phyloP scores from a whole-genome alignment of 2,329 filamentous ascomycete genomes.

The Aotearoamyces nothofagi region DNA sequence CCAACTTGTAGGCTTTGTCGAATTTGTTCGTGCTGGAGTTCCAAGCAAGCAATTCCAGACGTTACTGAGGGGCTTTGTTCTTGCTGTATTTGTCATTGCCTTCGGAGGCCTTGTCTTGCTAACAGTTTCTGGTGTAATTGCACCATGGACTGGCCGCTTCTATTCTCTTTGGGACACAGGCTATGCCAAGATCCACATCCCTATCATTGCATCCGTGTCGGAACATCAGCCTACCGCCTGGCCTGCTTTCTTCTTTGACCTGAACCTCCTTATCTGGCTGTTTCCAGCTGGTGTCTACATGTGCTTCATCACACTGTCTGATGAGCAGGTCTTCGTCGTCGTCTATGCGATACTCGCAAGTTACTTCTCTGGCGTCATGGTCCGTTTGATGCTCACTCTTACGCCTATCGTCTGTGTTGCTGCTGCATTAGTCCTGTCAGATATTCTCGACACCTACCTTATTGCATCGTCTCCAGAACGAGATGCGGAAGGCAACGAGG shows the following conservation, averaged over 20 bases:
- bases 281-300: conserved; percentile 98
- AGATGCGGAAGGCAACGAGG: conserved; percentile 21
- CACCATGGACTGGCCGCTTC: conserved; percentile 95
- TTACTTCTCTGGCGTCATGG: conserved; percentile 99
- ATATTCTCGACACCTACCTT: conserved; percentile 79
- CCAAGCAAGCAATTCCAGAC: conserved; percentile 90
- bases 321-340: conserved; percentile 96
- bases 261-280: conserved; percentile 97
- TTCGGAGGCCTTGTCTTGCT: conserved; percentile 69
- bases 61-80: conserved; percentile 62
- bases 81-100: conserved; percentile 58
- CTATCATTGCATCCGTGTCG: conserved; percentile 98
- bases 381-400: conserved; percentile 93
- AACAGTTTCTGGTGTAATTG: conserved; percentile 80
- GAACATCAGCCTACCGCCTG: conserved; percentile 98
- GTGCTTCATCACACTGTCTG: conserved; percentile 84
- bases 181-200: conserved; percentile 98
- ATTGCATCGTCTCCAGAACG: conserved; percentile 45
- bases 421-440: conserved; percentile 75
- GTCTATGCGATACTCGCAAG: conserved; percentile 94
- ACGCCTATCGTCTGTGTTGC: conserved; percentile 94
- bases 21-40: conserved; percentile 78
- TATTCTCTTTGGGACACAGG: conserved; percentile 98
- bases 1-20: conserved; percentile 83
- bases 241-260: conserved; percentile 98